A percentile compares a stretch with the other conserved stretches of the same genome.
Conservation (phyloP, 2,329 filamentous ascomycete species). For the Polytolypa hystricis region DNA sequence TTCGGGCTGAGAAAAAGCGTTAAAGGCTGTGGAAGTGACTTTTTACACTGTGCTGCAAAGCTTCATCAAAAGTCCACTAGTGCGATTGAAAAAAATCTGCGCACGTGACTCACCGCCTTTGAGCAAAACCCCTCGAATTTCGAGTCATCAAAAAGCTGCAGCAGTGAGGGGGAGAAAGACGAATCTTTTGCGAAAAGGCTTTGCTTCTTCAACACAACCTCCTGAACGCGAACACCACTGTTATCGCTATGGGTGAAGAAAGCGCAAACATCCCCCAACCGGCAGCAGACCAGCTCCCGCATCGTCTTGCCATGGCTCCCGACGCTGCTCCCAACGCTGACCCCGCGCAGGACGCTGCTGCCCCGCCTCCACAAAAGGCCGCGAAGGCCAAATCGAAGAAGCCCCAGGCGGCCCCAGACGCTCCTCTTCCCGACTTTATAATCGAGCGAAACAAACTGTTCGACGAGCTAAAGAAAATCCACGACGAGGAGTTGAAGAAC, state of each 20-base stretch:
- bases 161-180: neutral
- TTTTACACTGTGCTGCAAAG: no score
- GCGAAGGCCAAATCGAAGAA: constrained; percentile 14
- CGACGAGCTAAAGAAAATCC: constrained; percentile 74
- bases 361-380: constrained; percentile 22
- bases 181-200: no score
- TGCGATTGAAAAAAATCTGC: constrained; percentile 7
- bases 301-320: constrained; percentile 23
- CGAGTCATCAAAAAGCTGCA: neutral
- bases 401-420: constrained; percentile 18
- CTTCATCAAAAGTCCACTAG: no score
- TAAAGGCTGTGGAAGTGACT: no score
- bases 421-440: constrained; percentile 59
- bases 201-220: no score
- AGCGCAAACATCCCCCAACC: constrained; percentile 10
- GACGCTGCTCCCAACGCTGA: no score
- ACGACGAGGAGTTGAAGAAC: constrained; percentile 61
- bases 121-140: no score
- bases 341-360: constrained; percentile 13
- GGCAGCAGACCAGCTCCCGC: constrained; percentile 25
- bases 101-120: constrained; percentile 15
- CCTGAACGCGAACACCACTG: no score
- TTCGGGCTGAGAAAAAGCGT: neutral
- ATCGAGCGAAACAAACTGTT: constrained; percentile 77
- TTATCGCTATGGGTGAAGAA: constrained; percentile 8